Evolutionary conservation across 768 basidiomycete species (phyloP), one percentile per base, ranked within the genome.

Genomic region (Xanthoconium purpureum): DNA sequence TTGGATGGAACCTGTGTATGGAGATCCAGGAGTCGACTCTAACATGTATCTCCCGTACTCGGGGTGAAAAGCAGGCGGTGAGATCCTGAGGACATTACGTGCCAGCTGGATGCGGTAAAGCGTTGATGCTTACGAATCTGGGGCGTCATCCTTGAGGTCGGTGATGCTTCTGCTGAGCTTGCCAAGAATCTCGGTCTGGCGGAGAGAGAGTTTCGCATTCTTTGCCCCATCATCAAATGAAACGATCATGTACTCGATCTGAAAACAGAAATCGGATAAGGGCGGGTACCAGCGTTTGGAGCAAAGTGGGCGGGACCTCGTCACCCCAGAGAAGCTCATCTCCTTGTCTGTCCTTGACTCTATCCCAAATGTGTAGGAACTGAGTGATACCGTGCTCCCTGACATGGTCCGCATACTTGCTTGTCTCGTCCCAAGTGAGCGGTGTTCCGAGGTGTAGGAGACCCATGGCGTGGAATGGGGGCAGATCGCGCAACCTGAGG

Each of bases 1-100:
- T 28, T 80, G 79, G 39, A 98, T 84, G 15, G 83, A 87, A 11
- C 92, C 94, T 6, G 91, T 89, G 75, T 98, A 98, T 3, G 97
- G 97, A 47, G 87, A 85, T 3, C 97, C 97, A 0, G 97, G 97
- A 1, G 96, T 99, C 3, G 94, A 94, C 71, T 99, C 97, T 50
- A 99, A 81, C 97, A 99, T 99, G 76, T 91, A 98, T 38, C 95
- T 83, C 39, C 97, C 97, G 75, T 98, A 99, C 73, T 99, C 97
- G 17, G 96, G 96, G 68, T 98, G 97, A 67, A 95, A 98, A 13
- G 87, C 89, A 3, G 97, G 97, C 28, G 93, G 82, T 3, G 85
- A 78, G 43, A 85, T 75, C 37, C 89, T 93, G 57, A 37, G 58
- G 45, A 44, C 35, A 52, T 61, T 48, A 39, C 46, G 13, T 14